These are phyloP conservation scores for Hypholoma fasciculare DNA, from an alignment of 768 basidiomycete genomes.

Conservation along the genomic window DNA sequence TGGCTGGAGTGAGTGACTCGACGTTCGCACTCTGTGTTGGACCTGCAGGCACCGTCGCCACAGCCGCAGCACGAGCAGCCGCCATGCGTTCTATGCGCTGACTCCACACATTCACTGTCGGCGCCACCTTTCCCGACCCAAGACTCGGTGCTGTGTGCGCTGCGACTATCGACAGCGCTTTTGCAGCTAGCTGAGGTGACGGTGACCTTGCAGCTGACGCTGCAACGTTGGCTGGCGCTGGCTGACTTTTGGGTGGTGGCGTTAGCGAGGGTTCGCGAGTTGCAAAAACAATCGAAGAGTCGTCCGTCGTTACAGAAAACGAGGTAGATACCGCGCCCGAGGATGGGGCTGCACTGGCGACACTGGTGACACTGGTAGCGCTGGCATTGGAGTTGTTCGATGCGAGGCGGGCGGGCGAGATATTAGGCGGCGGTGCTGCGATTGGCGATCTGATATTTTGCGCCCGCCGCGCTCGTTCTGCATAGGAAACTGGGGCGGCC, in stretches of 20 bases:
- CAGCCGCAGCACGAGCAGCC: constrained; percentile 16
- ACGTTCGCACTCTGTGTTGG: neutral
- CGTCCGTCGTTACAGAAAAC: too few species aligned
- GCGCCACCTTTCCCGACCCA: constrained; percentile 2
- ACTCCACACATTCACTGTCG: constrained; percentile 24
- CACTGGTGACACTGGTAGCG: neutral
- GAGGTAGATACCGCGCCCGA: neutral
- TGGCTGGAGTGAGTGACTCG: constrained; percentile 7
- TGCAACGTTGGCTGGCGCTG: neutral
- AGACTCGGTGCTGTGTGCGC: constrained; percentile 1
- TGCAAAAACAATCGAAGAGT: too few species aligned
- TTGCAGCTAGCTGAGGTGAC: constrained; percentile 10
- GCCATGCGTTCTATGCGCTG: constrained; percentile 25
- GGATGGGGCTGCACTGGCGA: neutral
- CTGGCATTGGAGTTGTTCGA: neutral
- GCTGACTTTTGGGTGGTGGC: neutral
- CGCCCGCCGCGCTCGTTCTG: constrained; percentile 52
- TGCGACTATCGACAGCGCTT: constrained; percentile 14
- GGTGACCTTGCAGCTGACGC: neutral
- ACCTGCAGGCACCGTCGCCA: neutral
- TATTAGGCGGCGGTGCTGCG: constrained; percentile 15
- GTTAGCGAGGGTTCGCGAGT: too few species aligned
- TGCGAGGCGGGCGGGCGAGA: neutral
- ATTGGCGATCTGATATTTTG: constrained; percentile 34
- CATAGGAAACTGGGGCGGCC: constrained; percentile 46